These are phyloP conservation scores for Rhazya stricta DNA, from an alignment of 257 asterid genomes.

Conservation along the genomic window DNA sequence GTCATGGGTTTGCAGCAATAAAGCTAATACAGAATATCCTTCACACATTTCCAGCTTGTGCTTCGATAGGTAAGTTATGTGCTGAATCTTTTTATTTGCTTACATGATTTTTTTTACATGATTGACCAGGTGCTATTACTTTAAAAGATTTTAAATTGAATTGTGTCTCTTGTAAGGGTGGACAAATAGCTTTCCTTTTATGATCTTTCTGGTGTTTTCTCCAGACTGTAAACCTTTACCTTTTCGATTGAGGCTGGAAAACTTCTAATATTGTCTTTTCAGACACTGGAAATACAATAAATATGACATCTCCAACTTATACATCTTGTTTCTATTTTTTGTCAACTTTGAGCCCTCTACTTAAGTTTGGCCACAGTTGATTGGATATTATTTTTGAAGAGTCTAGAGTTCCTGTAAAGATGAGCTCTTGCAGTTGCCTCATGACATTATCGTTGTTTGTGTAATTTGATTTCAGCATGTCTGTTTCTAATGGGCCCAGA, in stretches of 20 bases:
- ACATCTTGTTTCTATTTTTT: background rate
- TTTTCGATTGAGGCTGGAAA: background rate
- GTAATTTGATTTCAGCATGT: background rate
- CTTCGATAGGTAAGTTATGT: conserved; percentile 73
- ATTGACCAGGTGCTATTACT: background rate
- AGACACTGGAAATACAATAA: background rate
- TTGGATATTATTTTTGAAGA: background rate
- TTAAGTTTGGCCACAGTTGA: background rate
- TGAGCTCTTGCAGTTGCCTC: background rate
- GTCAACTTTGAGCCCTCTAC: background rate
- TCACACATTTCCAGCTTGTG: conserved; percentile 76
- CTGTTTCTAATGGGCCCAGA: background rate
- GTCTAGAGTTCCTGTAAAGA: background rate
- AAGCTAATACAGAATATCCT: conserved; percentile 61
- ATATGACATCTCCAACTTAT: background rate
- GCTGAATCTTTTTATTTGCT: background rate
- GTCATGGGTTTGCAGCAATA: conserved; percentile 68
- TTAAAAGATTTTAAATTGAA: background rate
- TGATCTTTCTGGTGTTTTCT: background rate
- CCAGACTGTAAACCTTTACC: background rate
- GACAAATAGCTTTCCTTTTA: background rate
- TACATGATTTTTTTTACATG: background rate
- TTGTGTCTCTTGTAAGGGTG: background rate
- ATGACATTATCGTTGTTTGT: background rate
- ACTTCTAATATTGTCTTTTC: background rate